Base-by-base conservation (phyloP, 345 rosid species). In the Isatis tinctoria region DNA sequence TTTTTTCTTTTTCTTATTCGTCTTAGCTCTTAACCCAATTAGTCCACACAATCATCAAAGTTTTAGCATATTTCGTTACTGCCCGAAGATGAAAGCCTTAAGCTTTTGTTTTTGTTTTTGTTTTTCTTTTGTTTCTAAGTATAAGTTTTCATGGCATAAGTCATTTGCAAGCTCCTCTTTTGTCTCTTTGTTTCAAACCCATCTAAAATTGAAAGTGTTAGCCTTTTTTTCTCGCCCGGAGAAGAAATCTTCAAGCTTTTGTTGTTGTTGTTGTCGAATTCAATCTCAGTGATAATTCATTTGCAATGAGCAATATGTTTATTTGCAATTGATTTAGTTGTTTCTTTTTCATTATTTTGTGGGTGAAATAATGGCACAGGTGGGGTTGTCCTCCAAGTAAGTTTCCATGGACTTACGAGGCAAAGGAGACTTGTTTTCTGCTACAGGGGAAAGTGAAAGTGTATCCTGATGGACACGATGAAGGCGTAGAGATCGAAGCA, bases 381-480 rank as follows among this genome's bases (percentile, higher is more conserved):
- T 93, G 97, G 98, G 97, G 96, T 69, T 88, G 98, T 69, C 89
- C 90, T 79, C 95, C 98, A 7, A 88, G 94, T 82, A 93, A 91
- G 83, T 91, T 91, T 73, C 96, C 96, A 27, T 93, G 94, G 97
- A 89, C 97, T 40, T 89, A 89, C 45, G 20, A 49, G 51, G 77
- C 87, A 17, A 91, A 83, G 70, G 98, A 89, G 91, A 91, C 91
- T 4, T 85, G 91, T 80, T 93, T 71, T 73, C 76, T 93, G 57
- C 78, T 93, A 45, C 81, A 91, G 28, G 97, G 97, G 10, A 83
- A 89, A 70, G 94, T 89, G 18, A 91, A 87, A 84, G 93, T 93
- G 49, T 82, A 78, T 8, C 97, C 96, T n/a, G 83, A 85, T 57
- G 98, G 96, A 6, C 77, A 88, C 2, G 76, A 84, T 11, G 92